Evolutionary conservation across 768 basidiomycete species (phyloP), one percentile per base, ranked within the genome.

Genomic region (Mycena leptocephala): DNA sequence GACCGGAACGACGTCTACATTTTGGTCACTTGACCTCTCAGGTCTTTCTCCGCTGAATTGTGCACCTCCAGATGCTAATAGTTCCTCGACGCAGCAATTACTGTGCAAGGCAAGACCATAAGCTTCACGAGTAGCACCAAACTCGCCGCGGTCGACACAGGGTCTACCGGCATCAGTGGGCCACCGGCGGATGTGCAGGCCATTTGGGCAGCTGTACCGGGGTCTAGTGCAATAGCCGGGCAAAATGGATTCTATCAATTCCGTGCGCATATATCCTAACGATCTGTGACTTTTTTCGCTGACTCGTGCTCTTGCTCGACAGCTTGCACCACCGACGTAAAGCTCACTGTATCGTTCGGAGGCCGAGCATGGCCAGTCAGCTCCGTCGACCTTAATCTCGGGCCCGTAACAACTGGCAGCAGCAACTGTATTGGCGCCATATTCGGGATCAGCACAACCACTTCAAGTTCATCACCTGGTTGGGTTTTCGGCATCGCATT

Each of bases 401-500:
- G 35, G 18, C 30, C 46, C 0, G 10, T 55, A 3, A 56, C 67
- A 10, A 28, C n/a, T n/a, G n/a, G n/a, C n/a, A n/a, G n/a, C 37
- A 69, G 18, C 55, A 14, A 10, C 37, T 56, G 67, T 16, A 7
- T 69, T 24, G 67, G 67, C 28, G 67, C n/a, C 5, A 69, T 69
- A 20, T 56, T 41, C 37, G 35, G 18, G 26, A 3, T 69, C 24
- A 20, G 11, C 24, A 6, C 28, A 30, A 20, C 20, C 22, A 10
- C 10, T 11, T 14, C 43, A n/a, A 10, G 35, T 13, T 24, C 22
- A 8, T 51, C 48, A 18, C 67, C 67, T 2, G 28, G n/a, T 16
- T 69, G 67, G 67, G 43, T 69, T 26, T 69, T 69, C 10, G 67
- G 67, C 8, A 30, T 20, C 24, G 20, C 51, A 14, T 69, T 69